These are phyloP conservation scores for Chenopodium berlandieri DNA, from an alignment of 148 eudicot species.

Conservation along the genomic window DNA sequence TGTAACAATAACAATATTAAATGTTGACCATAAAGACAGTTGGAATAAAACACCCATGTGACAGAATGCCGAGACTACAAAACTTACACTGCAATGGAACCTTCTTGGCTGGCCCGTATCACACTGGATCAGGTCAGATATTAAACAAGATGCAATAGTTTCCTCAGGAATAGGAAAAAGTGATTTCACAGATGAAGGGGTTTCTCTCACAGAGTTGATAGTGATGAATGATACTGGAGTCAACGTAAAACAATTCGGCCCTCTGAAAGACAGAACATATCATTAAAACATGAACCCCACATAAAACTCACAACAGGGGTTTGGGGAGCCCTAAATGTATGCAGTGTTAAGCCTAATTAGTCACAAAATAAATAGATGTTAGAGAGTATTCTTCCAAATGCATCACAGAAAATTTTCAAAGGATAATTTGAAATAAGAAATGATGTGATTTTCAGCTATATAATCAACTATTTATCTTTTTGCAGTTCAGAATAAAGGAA, in stretches of 20 bases:
- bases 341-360: no score
- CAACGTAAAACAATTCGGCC: conserved; percentile 49
- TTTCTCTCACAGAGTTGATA: conserved; percentile 43
- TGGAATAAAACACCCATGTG: conserved; percentile 3
- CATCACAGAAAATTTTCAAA: no score
- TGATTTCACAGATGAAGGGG: conserved; percentile 29
- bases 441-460: no score
- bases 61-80: not conserved
- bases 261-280: conserved; percentile 37
- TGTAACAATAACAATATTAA: not conserved
- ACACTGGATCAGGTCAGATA: conserved; percentile 39
- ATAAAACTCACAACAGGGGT: not conserved
- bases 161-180: conserved; percentile 18
- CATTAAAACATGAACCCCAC: not conserved
- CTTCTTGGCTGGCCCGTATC: conserved; percentile 41
- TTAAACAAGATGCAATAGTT: conserved; percentile 32
- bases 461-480: no score
- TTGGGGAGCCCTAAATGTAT: not conserved
- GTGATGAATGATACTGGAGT: conserved; percentile 69
- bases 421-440: no score
- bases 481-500: no score
- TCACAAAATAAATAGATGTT: no score
- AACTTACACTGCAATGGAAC: conserved; percentile 65
- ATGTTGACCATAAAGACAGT: not conserved
- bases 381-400: no score